Percentiles rank a stretch among this genome's conserved stretches.
Conservation (phyloP, 164 flowering plant genomes). For the Vitis riparia region DNA sequence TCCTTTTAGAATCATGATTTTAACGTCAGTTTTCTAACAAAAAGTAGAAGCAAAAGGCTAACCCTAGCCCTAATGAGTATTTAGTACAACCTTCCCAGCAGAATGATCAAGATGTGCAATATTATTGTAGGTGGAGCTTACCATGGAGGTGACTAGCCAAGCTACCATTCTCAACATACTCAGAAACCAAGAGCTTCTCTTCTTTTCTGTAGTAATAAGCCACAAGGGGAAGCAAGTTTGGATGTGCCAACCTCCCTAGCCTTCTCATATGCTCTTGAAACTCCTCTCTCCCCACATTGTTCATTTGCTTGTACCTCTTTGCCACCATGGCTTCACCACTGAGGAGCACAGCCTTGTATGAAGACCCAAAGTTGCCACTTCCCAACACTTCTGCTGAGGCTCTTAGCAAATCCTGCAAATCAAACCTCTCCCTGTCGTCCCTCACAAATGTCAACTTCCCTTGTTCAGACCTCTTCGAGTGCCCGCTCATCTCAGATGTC, state of each 20-base stretch:
- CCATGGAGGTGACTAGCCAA: constrained; percentile 62
- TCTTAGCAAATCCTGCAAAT: constrained; percentile 45
- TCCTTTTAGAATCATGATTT: too few relatives aligned
- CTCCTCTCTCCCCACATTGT: constrained; percentile 51
- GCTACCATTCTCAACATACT: constrained; percentile 48
- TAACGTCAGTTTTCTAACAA: too few relatives aligned
- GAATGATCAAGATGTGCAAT: too few relatives aligned
- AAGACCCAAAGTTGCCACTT: constrained; percentile 51
- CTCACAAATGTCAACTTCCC: constrained; percentile 40
- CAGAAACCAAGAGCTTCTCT: constrained; percentile 59
- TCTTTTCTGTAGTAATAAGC: constrained; percentile 60
- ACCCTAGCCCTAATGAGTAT: too few relatives aligned
- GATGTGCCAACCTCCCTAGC: constrained; percentile 47
- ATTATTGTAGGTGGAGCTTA: constrained; percentile 6
- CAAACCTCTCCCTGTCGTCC: constrained; percentile 41
- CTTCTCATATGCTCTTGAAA: constrained; percentile 65
- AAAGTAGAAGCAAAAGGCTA: too few relatives aligned
- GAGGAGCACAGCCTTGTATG: constrained; percentile 48
- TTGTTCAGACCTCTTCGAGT: constrained; percentile 15
- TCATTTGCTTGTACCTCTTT: constrained; percentile 63
- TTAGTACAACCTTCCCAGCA: too few relatives aligned
- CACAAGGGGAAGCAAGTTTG: constrained; percentile 47
- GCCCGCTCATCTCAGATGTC: not conserved
- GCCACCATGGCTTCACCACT: constrained; percentile 44
- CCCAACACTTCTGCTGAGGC: constrained; percentile 66